Evolutionary conservation across 2,329 filamentous ascomycete species (phyloP).

Genomic region (Claviceps citrina): DNA sequence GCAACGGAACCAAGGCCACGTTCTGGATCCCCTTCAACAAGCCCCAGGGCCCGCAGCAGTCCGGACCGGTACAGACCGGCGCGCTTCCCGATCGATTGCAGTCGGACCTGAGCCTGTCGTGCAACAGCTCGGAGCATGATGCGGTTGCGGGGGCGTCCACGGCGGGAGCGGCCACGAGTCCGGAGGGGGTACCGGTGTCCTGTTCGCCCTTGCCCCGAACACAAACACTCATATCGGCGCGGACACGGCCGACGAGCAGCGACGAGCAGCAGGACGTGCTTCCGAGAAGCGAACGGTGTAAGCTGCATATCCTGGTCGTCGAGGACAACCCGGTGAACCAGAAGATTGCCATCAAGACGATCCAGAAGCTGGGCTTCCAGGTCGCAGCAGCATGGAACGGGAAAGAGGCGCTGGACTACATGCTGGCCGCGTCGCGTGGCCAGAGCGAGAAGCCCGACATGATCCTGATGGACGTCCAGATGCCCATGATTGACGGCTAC

Average conservation of each 20-base stretch:
- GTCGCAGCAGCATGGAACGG: slow-evolving; percentile 64
- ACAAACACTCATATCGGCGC: no score
- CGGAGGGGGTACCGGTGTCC: no score
- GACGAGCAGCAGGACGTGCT: slow-evolving; percentile 33
- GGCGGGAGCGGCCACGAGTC: no score
- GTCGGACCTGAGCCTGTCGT: slow-evolving; percentile 47
- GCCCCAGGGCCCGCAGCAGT: slow-evolving; percentile 33
- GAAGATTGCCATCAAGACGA: slow-evolving; percentile 61
- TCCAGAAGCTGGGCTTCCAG: slow-evolving; percentile 56
- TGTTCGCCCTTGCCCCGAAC: no score
- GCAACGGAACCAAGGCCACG: slow-evolving; percentile 54
- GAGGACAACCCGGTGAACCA: slow-evolving; percentile 69
- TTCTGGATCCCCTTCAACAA: slow-evolving; percentile 70
- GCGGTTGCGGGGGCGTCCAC: slow-evolving; percentile 26
- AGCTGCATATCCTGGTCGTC: slow-evolving; percentile 58
- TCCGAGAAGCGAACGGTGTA: slow-evolving; percentile 42
- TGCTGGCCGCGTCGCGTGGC: slow-evolving; percentile 37
- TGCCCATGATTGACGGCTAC: slow-evolving; percentile 66
- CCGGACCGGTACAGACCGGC: slow-evolving; percentile 44
- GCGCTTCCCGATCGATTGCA: slow-evolving; percentile 53
- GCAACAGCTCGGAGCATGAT: slow-evolving; percentile 50
- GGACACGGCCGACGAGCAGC: slow-evolving; percentile 22
- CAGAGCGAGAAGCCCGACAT: slow-evolving; percentile 49
- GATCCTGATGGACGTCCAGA: slow-evolving; percentile 66
- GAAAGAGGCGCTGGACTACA: slow-evolving; percentile 61